phyloP scores from a whole-genome alignment of 1,284 basidiomycete species.

The Sanghuangporus sanghuang region DNA sequence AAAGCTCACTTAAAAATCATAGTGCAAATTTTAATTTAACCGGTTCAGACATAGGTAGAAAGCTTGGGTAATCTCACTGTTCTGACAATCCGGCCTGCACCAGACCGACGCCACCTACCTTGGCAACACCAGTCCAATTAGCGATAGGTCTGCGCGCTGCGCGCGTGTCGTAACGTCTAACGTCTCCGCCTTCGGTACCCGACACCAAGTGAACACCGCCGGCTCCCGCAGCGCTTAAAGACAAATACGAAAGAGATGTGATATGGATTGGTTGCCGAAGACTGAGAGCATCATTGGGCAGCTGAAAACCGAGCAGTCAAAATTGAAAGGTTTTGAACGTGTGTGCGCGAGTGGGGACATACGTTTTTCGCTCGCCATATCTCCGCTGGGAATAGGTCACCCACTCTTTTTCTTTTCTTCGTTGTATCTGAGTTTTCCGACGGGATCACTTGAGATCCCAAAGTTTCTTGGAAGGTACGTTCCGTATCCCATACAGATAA shows the following conservation, averaged over 20 bases:
- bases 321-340: not conserved
- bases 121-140: constrained; percentile 58
- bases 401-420: constrained; percentile 69
- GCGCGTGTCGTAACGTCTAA: constrained; percentile 80
- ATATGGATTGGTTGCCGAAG: constrained; percentile 82
- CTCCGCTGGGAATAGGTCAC: constrained; percentile 63
- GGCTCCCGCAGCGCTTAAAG: constrained; percentile 32
- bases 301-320: constrained; percentile 32
- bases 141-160: constrained; percentile 64
- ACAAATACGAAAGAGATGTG: constrained; percentile 57
- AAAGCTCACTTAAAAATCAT: constrained; percentile 54
- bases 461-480: constrained; percentile 46
- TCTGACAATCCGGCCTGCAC: constrained; percentile 60
- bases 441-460: constrained; percentile 19
- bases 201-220: constrained; percentile 46
- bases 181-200: constrained; percentile 73
- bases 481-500: constrained; percentile 80
- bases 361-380: constrained; percentile 80
- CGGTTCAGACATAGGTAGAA: not conserved
- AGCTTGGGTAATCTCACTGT: constrained; percentile 46
- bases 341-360: constrained; percentile 17
- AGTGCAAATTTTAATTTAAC: not conserved
- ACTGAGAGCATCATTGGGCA: constrained; percentile 72
- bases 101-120: constrained; percentile 61
- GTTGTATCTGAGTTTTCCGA: constrained; percentile 19